A percentile compares a stretch with the other conserved stretches of the same genome.
These are phyloP conservation scores for Falciphora oryzae DNA, from an alignment of 2,329 filamentous ascomycete species.

Conservation along the genomic window DNA sequence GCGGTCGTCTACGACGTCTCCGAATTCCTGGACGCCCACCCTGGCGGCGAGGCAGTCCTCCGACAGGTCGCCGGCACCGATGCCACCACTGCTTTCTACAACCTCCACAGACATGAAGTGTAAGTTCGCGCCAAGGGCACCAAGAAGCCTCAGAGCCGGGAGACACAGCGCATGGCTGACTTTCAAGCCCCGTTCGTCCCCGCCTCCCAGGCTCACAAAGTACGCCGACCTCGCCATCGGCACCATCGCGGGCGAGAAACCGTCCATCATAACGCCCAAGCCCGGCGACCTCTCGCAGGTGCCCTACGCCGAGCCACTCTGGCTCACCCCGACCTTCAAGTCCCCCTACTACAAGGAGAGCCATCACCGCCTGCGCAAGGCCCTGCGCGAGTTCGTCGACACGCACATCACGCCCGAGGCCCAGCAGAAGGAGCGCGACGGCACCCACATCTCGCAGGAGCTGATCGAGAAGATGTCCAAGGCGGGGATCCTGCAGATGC, in stretches of 20 bases:
- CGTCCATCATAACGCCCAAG: constrained; percentile 64
- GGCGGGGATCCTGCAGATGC: constrained; percentile 71
- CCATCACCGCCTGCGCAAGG: constrained; percentile 62
- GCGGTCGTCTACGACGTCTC: constrained; percentile 81
- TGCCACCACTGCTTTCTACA: constrained; percentile 81
- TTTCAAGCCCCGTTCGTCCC: too few species aligned
- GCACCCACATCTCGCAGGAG: constrained; percentile 63
- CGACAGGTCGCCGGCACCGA: constrained; percentile 76
- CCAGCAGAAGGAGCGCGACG: constrained; percentile 67
- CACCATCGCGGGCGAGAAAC: constrained; percentile 66
- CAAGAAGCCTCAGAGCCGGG: not conserved
- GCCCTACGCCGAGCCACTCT: constrained; percentile 80
- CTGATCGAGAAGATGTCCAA: constrained; percentile 75
- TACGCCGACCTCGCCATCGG: constrained; percentile 72
- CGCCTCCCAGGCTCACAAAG: constrained; percentile 50
- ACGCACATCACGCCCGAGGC: constrained; percentile 67
- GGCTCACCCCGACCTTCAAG: constrained; percentile 72
- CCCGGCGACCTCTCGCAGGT: constrained; percentile 69
- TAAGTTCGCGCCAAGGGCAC: not conserved
- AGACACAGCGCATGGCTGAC: not conserved
- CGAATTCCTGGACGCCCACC: constrained; percentile 81
- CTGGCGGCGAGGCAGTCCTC: constrained; percentile 74
- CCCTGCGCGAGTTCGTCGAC: constrained; percentile 68
- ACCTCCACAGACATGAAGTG: constrained; percentile 85
- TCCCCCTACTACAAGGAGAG: constrained; percentile 75